Base-by-base conservation (phyloP, 1,284 basidiomycete species). In the Porogramme epimiltina region DNA sequence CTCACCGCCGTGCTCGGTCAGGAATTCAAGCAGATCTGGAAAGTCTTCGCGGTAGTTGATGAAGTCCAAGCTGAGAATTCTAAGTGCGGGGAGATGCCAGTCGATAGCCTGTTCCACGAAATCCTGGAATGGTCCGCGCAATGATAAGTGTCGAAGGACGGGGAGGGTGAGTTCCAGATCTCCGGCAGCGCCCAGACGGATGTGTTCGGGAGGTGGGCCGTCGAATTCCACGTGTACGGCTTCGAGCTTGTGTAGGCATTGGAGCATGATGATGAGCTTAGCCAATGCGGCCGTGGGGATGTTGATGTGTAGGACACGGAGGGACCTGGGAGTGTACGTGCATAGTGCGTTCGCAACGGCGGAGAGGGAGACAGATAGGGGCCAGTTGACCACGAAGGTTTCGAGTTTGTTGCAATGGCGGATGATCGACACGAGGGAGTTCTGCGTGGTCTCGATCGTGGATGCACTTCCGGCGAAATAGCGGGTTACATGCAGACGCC, bases 211-310 rank as follows among this genome's bases (percentile, higher is more conserved):
- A 0, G 52, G 42, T 0, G 65, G 59, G 1, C 66, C 66, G 34
- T 74, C 76, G 52, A 88, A 77, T 25, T 82, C 75, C 49, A 90
- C 73, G 52, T 80, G 77, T 2, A 77, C 73, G 2, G 79, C 76
- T 10, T 77, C 67, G 34, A 90, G 70, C 45, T 70, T 67, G 2
- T 80, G 80, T 3, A 89, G 73, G 1, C 78, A 75, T 46, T 82
- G 78, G 1, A 90, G 70, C 8, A 84, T 80, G 80, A 81, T 84
- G 37, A 89, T 87, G 5, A 87, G 75, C 60, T 85, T 85, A 11
- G 82, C 71, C 2, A 87, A 66, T 1, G 76, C 71, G 9, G 78
- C 72, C 2, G 73, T 73, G 0, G 83, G 79, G 9, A 88, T 70
- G 52, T 76, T 78, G 73, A 85, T 80, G 45, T 82, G 78, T 0